phyloP scores from a whole-genome alignment of 75 land plant species.

The Ceratopteris richardii region DNA sequence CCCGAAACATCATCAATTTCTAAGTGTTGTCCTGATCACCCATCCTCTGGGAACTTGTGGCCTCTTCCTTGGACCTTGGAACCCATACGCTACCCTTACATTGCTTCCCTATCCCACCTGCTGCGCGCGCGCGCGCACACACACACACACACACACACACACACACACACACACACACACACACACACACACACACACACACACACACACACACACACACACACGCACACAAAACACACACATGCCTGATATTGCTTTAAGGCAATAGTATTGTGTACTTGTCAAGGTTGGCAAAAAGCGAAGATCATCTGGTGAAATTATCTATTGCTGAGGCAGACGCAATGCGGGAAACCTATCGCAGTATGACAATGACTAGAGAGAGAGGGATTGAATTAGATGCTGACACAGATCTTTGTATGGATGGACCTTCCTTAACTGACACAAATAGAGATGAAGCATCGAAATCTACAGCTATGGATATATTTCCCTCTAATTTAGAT shows the following conservation, averaged over 20 bases:
- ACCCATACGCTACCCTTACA: too few species aligned
- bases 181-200: too few species aligned
- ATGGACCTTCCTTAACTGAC: background rate
- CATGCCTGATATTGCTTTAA: background rate
- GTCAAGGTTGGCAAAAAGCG: constrained; percentile 33
- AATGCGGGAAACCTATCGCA: constrained; percentile 43
- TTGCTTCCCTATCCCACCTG: too few species aligned
- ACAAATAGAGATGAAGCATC: background rate
- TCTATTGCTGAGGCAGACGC: constrained; percentile 90
- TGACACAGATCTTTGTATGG: constrained; percentile 32
- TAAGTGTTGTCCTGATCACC: too few species aligned
- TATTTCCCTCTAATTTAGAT: constrained; percentile 25
- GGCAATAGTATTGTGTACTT: background rate
- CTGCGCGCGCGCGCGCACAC: too few species aligned
- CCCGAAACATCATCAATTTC: too few species aligned
- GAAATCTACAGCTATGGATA: constrained; percentile 17
- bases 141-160: too few species aligned
- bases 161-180: too few species aligned
- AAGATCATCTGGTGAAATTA: constrained; percentile 55
- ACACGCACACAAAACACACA: too few species aligned
- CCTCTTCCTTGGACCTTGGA: too few species aligned
- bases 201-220: too few species aligned
- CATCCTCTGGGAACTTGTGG: too few species aligned
- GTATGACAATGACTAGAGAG: constrained; percentile 27
- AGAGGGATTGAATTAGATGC: constrained; percentile 28